Conservation (phyloP, 2,329 filamentous ascomycete genomes). For the Cercospora citrullina region DNA sequence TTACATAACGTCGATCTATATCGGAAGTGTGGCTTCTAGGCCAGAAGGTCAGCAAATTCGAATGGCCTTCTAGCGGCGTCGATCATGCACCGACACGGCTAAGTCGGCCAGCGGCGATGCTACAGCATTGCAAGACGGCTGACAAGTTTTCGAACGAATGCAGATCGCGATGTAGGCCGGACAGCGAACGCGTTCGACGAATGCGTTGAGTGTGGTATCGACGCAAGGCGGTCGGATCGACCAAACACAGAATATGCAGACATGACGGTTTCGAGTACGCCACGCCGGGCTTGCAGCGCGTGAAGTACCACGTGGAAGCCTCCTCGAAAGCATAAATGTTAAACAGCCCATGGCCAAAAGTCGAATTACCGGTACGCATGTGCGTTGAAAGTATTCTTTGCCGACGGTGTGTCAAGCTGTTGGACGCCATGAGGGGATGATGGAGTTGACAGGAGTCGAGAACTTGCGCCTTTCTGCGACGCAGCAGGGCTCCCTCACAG, state of each 20-base stretch:
- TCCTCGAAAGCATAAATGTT: slow-evolving; percentile 5
- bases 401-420: not conserved
- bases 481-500: not conserved
- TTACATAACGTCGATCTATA: slow-evolving; percentile 20
- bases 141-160: not conserved
- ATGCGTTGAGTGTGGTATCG: slow-evolving; percentile 13
- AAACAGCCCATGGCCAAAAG: slow-evolving; percentile 6
- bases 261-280: slow-evolving; percentile 19
- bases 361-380: not conserved
- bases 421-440: not conserved
- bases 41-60: slow-evolving; percentile 24
- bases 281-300: slow-evolving; percentile 6
- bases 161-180: slow-evolving; percentile 6
- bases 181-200: not conserved
- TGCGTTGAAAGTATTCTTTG: not conserved
- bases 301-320: slow-evolving; percentile 20
- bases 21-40: slow-evolving; percentile 17
- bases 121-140: not conserved
- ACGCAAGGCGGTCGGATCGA: slow-evolving; percentile 14
- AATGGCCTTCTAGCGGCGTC: slow-evolving; percentile 24
- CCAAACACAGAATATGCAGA: slow-evolving; percentile 17
- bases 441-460: not conserved
- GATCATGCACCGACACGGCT: slow-evolving; percentile 25
- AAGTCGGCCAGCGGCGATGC: slow-evolving; percentile 21
- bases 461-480: not conserved